Conservation (phyloP, 2,329 filamentous ascomycete genomes). For the Botrytis fabae region DNA sequence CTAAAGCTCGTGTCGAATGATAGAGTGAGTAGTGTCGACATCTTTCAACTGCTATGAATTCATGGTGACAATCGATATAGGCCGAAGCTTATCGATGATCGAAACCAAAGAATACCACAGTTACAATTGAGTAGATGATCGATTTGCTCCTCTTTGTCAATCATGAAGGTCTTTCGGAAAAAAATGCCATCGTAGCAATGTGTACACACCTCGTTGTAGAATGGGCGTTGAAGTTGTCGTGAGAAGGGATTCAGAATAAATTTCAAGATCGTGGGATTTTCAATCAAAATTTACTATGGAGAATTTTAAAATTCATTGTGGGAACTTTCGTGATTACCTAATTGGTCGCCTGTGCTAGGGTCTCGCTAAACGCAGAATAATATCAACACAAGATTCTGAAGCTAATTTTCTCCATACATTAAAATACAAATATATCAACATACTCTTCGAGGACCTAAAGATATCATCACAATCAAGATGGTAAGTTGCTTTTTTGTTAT, state of each 20-base stretch:
- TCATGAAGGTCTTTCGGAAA: slow-evolving; percentile 40
- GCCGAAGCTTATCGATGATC: background rate
- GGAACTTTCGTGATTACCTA: slow-evolving; percentile 24
- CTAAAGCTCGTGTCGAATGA: slow-evolving; percentile 66
- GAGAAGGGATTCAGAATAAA: background rate
- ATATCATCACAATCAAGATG: slow-evolving; percentile 33
- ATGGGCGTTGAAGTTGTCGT: slow-evolving; percentile 21
- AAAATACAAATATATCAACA: slow-evolving; percentile 27
- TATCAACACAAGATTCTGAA: slow-evolving; percentile 24
- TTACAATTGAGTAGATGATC: slow-evolving; percentile 39
- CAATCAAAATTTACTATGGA: background rate
- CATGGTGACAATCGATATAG: background rate
- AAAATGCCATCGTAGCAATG: slow-evolving; percentile 15
- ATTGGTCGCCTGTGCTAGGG: slow-evolving; percentile 3
- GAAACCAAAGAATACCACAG: slow-evolving; percentile 5
- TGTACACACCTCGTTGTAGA: slow-evolving; percentile 40
- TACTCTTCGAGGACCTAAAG: slow-evolving; percentile 40
- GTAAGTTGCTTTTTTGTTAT: slow-evolving; percentile 18
- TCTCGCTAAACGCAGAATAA: slow-evolving; percentile 21
- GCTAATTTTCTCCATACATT: slow-evolving; percentile 24
- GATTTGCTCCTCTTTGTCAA: slow-evolving; percentile 55
- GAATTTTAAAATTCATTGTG: slow-evolving; percentile 22
- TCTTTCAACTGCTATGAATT: slow-evolving; percentile 38
- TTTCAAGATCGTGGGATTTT: slow-evolving; percentile 7
- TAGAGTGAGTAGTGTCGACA: slow-evolving; percentile 62